Evolutionary conservation across 2,329 filamentous ascomycete genomes (phyloP), one percentile per base, ranked within the genome.

Genomic region (Thermothelomyces thermophilus): DNA sequence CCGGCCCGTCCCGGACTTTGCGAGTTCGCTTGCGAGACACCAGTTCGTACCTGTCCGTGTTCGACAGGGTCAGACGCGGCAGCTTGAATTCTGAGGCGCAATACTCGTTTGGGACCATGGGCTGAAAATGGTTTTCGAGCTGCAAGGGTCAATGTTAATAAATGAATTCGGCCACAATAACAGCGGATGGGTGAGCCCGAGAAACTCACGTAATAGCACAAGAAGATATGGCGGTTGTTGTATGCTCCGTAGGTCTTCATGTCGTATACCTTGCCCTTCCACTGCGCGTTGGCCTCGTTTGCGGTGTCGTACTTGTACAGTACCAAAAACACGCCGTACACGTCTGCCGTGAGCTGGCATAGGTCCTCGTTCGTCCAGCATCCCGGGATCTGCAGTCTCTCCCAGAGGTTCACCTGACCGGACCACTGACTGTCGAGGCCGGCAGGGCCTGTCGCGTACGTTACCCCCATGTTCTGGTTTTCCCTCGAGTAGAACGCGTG

Each of bases 181-280:
- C n/a, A n/a, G n/a, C n/a, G n/a, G n/a, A n/a, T n/a, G n/a, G n/a
- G n/a, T n/a, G n/a, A n/a, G 24, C 5, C 9, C 5, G 20, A 20
- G 11, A 6, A 42, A 48, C 52, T 22, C 48, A 56, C 42, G 16
- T 41, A 30, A 48, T 59, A 65, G 9, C 60, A 54, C 24, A 67
- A 44, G 50, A 67, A 67, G 14, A 67, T 46, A 35, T 68, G 66
- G 2, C 64, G 60, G 24, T 49, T 57, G 50, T 68, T 68, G 53
- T 64, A 66, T 4, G 56, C 55, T 8, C 66, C 66, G 9, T 58
- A 60, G 8, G 62, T 53, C 22, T 55, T 59, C 35, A 63, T 58
- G 49, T 64, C 60, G 24, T 58, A 57, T 14, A 63, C 56, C 36
- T 41, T 36, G 14, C 55, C 40, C 10, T 9, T 13, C 24, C 20